Evolutionary conservation across 106 monocot genomes (phyloP), one percentile per base, ranked within the genome.

Genomic region (Vanilla planifolia): DNA sequence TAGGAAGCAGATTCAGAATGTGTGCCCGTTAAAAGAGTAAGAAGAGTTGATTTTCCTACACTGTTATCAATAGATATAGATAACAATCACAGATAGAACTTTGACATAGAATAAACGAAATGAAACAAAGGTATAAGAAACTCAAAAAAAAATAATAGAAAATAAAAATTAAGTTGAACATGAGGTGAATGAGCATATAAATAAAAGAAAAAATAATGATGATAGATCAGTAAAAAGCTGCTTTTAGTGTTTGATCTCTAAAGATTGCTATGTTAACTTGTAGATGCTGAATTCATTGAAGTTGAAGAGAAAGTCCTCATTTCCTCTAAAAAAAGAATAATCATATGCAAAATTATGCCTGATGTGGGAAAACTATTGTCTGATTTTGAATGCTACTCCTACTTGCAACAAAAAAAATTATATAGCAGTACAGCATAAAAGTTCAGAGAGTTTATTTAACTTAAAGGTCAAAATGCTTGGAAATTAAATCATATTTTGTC

Each of bases 1-100:
- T 98, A 98, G 43, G 98, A 98, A 62, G 98, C 98, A 77, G 92
- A 84, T 76, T 98, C 98, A 51, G 92, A 98, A 56, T 82, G 92
- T 75, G 98, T 98, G 55, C 98, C 98, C 33, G 98, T 98, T 50
- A 98, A 77, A 61, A 88, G 10, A 28, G 92, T 98, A 52, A 98
- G 50, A 65, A 98, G 79, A 33, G 98, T 98, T 47, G 98, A 92
- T 71, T 98, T 98, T 33, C 98, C 98, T 79, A 98, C 98, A 82
- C 98, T 98, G 69, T 34, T 55, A 75, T 26, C 25, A 15, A 33
- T 56, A 55, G 39, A 56, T 27, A 59, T 9, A 58, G 14, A 24
- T 55, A 41, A 13, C n/a, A 55, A 8, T 43, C 40, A 67, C 15
- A 43, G 8, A 43, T 56, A 10, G 32, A 53, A 55, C n/a, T 5